phyloP scores from a whole-genome alignment of 1,284 basidiomycete species.

The Thecaphora thlaspeos region DNA sequence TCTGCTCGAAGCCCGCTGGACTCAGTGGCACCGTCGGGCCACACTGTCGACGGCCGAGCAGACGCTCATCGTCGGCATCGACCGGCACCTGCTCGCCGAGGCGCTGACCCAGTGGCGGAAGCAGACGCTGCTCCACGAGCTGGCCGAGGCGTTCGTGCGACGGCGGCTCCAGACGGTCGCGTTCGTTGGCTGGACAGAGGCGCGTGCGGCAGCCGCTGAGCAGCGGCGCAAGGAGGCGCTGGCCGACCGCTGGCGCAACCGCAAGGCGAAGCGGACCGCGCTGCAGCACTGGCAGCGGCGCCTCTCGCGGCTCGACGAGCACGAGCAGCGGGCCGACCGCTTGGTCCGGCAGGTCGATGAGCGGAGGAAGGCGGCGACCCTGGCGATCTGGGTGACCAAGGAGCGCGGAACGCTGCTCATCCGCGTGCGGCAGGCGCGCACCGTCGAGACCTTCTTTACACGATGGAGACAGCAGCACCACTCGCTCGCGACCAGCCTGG shows the following conservation, averaged over 20 bases:
- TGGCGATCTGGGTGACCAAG: conserved; percentile 14
- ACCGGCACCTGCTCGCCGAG: conserved; percentile 7
- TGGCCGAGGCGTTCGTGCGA: conserved; percentile 21
- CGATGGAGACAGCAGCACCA: conserved; percentile 17
- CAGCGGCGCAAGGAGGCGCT: conserved; percentile 25
- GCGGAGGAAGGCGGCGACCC: background rate
- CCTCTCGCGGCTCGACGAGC: background rate
- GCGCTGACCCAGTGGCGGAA: conserved; percentile 17
- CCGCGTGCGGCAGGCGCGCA: conserved; percentile 5
- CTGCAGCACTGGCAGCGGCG: conserved; percentile 10
- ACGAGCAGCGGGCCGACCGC: conserved; percentile 8
- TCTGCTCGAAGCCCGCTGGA: background rate
- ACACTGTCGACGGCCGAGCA: background rate
- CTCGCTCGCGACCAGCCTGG: conserved; percentile 10
- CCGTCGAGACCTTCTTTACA: conserved; percentile 9
- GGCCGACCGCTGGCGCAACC: conserved; percentile 25
- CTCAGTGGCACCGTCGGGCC: background rate
- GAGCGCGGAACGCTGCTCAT: conserved; percentile 13
- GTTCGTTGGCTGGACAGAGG: conserved; percentile 17
- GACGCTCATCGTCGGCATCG: background rate
- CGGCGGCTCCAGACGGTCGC: conserved; percentile 24
- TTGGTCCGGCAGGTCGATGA: background rate
- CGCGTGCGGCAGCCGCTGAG: background rate
- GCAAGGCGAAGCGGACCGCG: conserved; percentile 14
- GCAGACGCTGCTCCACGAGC: conserved; percentile 15